Conservation (phyloP, 306 rosid species). For the Arachis hypogaea region DNA sequence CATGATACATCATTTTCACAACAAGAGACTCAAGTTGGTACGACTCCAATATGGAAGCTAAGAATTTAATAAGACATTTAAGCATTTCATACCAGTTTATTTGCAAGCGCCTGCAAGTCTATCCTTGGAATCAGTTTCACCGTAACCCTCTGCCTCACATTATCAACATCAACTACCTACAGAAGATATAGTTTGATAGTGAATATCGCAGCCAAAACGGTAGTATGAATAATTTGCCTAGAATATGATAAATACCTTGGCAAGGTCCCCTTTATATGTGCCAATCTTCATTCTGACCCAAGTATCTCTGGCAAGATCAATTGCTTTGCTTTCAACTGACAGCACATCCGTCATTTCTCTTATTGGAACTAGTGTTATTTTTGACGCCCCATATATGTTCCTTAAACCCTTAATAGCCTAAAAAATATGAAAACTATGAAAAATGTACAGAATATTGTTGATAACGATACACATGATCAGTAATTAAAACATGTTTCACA, state of each 20-base stretch:
- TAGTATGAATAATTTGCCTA: slow-evolving; percentile 1
- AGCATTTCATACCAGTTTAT: slow-evolving; percentile 73
- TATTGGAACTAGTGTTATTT: slow-evolving; percentile 84
- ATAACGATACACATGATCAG: not conserved
- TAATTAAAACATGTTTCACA: slow-evolving; percentile 23
- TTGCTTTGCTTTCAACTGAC: slow-evolving; percentile 93
- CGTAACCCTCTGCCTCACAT: slow-evolving; percentile 88
- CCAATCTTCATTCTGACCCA: slow-evolving; percentile 99
- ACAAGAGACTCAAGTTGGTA: slow-evolving; percentile 9
- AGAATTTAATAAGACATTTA: slow-evolving; percentile 20
- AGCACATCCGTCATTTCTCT: slow-evolving; percentile 98
- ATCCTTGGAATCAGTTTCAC: slow-evolving; percentile 97
- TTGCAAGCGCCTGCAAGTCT: slow-evolving; percentile 94
- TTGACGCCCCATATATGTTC: slow-evolving; percentile 65
- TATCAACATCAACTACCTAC: slow-evolving; percentile 93
- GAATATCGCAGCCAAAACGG: slow-evolving; percentile 23
- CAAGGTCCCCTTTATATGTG: slow-evolving; percentile 94
- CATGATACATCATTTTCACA: slow-evolving; percentile 38
- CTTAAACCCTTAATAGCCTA: slow-evolving; percentile 98
- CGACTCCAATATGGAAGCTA: slow-evolving; percentile 5
- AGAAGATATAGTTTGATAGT: slow-evolving; percentile 43
- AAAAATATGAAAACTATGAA: slow-evolving; percentile 32
- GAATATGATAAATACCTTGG: slow-evolving; percentile 58
- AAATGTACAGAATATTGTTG: slow-evolving; percentile 18
- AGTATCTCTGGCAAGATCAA: slow-evolving; percentile 92